Percentiles rank a stretch among this genome's conserved stretches.
phyloP scores from a whole-genome alignment of 495 filamentous ascomycete genomes.

The Talaromyces borbonicus region DNA sequence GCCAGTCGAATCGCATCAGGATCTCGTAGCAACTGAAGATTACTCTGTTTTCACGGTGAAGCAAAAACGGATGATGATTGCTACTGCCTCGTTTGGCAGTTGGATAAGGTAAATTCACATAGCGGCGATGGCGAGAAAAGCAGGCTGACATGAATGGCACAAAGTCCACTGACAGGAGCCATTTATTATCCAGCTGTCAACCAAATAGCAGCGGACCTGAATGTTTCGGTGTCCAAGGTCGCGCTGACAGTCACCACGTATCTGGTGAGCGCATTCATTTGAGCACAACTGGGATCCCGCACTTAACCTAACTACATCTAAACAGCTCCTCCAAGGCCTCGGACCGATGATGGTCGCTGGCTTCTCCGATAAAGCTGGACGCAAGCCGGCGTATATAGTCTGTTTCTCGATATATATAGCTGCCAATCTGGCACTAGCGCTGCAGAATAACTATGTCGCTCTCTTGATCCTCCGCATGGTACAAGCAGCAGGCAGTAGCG shows the following conservation, averaged over 20 bases:
- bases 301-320: too few relatives aligned
- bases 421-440: slow-evolving; percentile 37
- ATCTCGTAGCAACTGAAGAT: not conserved
- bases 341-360: slow-evolving; percentile 40
- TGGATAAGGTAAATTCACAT: not conserved
- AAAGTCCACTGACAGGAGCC: slow-evolving; percentile 49
- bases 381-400: slow-evolving; percentile 38
- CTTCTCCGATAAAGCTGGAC: slow-evolving; percentile 39
- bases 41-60: slow-evolving; percentile 6
- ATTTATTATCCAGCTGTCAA: slow-evolving; percentile 63
- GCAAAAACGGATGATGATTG: slow-evolving; percentile 11
- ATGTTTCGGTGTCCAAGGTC: slow-evolving; percentile 29
- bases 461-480: slow-evolving; percentile 38
- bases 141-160: not conserved
- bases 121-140: not conserved
- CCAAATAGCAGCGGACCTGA: slow-evolving; percentile 26
- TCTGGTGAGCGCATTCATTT: slow-evolving; percentile 27
- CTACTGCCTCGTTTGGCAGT: slow-evolving; percentile 10
- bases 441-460: slow-evolving; percentile 33
- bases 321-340: slow-evolving; percentile 39
- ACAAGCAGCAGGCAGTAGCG: slow-evolving; percentile 41
- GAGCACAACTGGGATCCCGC: too few relatives aligned
- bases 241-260: slow-evolving; percentile 45
- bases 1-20: too few relatives aligned
- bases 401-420: slow-evolving; percentile 37